Conservation (phyloP, 768 basidiomycete genomes). For the Mycena epipterygia region DNA sequence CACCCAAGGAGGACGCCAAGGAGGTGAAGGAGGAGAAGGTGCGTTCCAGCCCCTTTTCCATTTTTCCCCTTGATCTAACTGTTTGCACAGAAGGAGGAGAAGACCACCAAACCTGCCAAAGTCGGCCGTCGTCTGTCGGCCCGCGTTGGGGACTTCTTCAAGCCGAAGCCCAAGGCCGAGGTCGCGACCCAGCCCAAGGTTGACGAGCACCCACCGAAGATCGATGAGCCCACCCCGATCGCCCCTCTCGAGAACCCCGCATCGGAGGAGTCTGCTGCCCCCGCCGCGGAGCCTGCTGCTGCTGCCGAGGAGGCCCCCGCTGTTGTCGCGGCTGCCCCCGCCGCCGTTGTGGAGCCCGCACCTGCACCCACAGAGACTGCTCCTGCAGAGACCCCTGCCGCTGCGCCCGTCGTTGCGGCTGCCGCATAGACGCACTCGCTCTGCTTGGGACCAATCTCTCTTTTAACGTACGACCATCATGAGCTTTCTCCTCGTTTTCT, state of each 20-base stretch:
- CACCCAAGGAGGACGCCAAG: conserved; percentile 62
- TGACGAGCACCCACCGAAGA: conserved; percentile 90
- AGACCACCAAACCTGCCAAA: conserved; percentile 67
- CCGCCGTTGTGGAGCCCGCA: conserved; percentile 48
- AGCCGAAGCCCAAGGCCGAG: conserved; percentile 76
- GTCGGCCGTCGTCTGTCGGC: conserved; percentile 88
- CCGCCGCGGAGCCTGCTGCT: conserved; percentile 11
- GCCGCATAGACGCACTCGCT: conserved; percentile 70
- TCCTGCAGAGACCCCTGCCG: conserved; percentile 43
- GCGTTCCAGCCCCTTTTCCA: neutral
- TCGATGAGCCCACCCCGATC: conserved; percentile 85
- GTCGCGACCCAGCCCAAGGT: conserved; percentile 82
- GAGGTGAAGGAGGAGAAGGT: conserved; percentile 63
- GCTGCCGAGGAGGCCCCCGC: conserved; percentile 40
- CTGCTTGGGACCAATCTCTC: conserved; percentile 33
- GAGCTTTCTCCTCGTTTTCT: conserved; percentile 48
- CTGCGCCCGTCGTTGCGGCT: conserved; percentile 80
- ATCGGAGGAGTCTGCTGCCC: conserved; percentile 47
- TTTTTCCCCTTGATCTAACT: neutral
- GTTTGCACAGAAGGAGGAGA: conserved; percentile 54
- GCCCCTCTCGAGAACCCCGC: conserved; percentile 89
- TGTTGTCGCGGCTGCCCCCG: conserved; percentile 38
- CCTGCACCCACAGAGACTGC: conserved; percentile 57
- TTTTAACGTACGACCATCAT: conserved; percentile 63
- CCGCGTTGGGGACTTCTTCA: conserved; percentile 88